These are phyloP conservation scores for Colletotrichum sublineola DNA, from an alignment of 2,329 filamentous ascomycete species.

Conservation along the genomic window DNA sequence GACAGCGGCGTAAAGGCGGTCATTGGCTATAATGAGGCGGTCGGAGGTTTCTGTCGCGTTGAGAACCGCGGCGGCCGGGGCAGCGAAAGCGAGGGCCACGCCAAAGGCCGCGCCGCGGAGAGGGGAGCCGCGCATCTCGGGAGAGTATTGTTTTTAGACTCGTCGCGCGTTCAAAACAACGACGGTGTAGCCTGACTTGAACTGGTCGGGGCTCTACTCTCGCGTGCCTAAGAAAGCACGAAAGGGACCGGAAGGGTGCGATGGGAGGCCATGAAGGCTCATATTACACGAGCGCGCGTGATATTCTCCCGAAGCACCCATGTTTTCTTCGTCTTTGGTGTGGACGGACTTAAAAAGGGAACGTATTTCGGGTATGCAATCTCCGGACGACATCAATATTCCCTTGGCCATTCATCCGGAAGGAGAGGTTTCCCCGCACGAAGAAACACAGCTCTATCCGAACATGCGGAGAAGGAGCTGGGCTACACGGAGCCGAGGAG, in stretches of 20 bases:
- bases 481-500: not conserved
- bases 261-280: not conserved
- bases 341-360: not conserved
- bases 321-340: not conserved
- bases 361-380: conserved; percentile 27
- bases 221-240: not conserved
- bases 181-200: conserved; percentile 4
- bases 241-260: not conserved
- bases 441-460: not conserved
- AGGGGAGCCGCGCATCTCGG: conserved; percentile 24
- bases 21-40: conserved; percentile 54
- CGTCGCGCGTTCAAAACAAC: not conserved
- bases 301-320: conserved; percentile 4
- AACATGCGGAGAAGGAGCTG: conserved; percentile 11
- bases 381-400: conserved; percentile 17
- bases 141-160: not conserved
- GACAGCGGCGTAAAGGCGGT: conserved; percentile 54
- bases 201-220: conserved; percentile 8
- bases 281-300: not conserved
- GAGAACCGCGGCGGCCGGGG: conserved; percentile 45
- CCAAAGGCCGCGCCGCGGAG: conserved; percentile 25
- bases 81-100: conserved; percentile 18
- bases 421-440: conserved; percentile 18
- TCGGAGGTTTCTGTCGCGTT: conserved; percentile 53
- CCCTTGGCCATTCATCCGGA: conserved; percentile 10